A percentile compares a stretch with the other conserved stretches of the same genome.
Evolutionary conservation across 164 flowering plant species (phyloP).

Genomic region (Aristolochia fimbriata): DNA sequence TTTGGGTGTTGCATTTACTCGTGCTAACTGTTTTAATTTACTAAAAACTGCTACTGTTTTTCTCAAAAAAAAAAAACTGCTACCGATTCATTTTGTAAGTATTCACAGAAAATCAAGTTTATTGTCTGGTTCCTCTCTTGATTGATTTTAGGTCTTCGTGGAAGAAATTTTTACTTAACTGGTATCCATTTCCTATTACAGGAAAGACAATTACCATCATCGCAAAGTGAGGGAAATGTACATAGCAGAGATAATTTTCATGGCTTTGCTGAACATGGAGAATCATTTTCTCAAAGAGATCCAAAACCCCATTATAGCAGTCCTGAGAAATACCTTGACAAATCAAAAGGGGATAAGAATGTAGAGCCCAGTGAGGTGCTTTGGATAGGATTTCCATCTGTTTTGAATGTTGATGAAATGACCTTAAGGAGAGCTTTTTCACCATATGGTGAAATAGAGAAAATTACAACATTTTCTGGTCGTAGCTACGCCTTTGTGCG

Average conservation of each 20-base stretch:
- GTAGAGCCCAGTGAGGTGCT: constrained; percentile 84
- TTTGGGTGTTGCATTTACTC: no score
- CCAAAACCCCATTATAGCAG: constrained; percentile 34
- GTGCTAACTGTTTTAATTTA: no score
- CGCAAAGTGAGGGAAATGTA: constrained; percentile 41
- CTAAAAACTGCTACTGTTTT: no score
- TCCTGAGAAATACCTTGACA: constrained; percentile 39
- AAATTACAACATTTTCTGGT: constrained; percentile 77
- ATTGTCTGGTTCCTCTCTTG: no score
- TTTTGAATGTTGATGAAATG: constrained; percentile 65
- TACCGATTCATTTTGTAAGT: no score
- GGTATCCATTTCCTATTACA: constrained; percentile 31
- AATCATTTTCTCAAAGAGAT: constrained; percentile 45
- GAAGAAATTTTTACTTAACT: constrained; percentile 11
- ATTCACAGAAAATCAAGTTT: no score
- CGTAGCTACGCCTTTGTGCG: constrained; percentile 91
- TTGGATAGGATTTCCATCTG: constrained; percentile 88
- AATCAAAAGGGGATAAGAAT: constrained; percentile 46
- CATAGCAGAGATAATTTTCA: constrained; percentile 39
- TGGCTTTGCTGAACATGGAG: constrained; percentile 22
- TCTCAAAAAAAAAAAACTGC: no score
- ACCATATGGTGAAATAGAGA: constrained; percentile 90
- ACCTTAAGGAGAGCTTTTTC: constrained; percentile 61
- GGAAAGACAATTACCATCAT: constrained; percentile 53
- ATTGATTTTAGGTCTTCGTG: no score